phyloP scores from a whole-genome alignment of 306 rosid genomes.

The Cyamopsis tetragonoloba region DNA sequence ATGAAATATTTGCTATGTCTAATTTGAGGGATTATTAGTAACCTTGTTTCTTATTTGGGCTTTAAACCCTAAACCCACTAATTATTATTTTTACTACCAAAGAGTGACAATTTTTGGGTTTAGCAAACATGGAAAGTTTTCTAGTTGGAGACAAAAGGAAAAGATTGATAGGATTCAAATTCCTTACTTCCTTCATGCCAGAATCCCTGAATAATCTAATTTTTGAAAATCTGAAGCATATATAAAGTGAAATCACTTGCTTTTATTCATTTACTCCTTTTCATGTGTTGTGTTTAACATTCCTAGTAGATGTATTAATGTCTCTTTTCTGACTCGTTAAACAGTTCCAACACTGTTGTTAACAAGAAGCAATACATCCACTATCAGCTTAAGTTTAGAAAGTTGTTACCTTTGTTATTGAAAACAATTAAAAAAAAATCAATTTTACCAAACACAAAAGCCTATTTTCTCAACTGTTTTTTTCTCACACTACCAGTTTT shows the following conservation, averaged over 20 bases:
- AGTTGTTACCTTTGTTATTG: too few species aligned
- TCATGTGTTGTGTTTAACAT: neutral
- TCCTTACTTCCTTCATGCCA: slow-evolving; percentile 27
- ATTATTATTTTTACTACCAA: neutral
- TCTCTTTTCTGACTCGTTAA: neutral
- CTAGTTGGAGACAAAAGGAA: neutral
- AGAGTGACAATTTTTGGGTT: neutral
- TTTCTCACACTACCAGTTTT: too few species aligned
- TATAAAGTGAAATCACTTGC: slow-evolving; percentile 16
- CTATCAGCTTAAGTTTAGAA: too few species aligned
- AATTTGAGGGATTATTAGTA: neutral
- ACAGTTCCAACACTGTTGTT: neutral
- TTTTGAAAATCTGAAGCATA: neutral
- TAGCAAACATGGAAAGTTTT: neutral
- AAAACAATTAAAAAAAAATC: too few species aligned
- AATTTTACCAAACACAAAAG: too few species aligned
- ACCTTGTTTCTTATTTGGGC: neutral
- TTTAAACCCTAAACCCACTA: slow-evolving; percentile 25
- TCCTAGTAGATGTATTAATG: neutral
- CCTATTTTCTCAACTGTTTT: too few species aligned
- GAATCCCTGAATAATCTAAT: neutral
- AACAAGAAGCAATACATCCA: neutral
- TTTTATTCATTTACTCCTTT: slow-evolving; percentile 8
- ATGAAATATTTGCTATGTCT: neutral
- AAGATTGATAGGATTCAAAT: slow-evolving; percentile 11